Base-by-base conservation (phyloP, 768 basidiomycete genomes). In the Hericium rajendrae region DNA sequence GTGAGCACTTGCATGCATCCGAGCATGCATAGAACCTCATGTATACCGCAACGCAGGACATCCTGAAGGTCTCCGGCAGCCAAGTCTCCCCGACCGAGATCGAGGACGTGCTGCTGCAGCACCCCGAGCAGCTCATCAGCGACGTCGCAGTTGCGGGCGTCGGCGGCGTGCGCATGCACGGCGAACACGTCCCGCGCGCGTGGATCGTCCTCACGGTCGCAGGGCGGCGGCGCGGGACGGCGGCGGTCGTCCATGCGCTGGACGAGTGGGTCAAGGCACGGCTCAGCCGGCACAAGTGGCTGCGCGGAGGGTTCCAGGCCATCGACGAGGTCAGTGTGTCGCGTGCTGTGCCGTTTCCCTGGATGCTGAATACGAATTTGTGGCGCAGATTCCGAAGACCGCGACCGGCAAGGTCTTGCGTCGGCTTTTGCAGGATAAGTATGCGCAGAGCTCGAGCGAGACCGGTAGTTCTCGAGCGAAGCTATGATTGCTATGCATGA, bases 1-100 rank as follows among this genome's bases (percentile, higher is more conserved):
- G 86, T 85, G 53, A 60, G 59, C 20, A 28, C 41, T 57, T 40
- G 43, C 2, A 26, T 26, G 26, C 40, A 41, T 5, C 41, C 41
- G 41, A 43, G 18, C 18, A 6, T 4, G 15, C n/a, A 2, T 18
- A n/a, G 15, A 9, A 5, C 3, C 28, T 37, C 26, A 38, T 15
- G 49, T n/a, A 51, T 54, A 9, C 32, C 38, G 11, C 12, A 16
- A 24, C 22, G 24, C 54, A 88, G 83, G 90, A 91, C 65, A 89
- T 82, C 0, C 74, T 92, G 20, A 92, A 92, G 66, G 77, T 92
- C 2, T 88, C 87, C 0, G 90, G 89, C 4, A 74, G 73, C 51
- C 90, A 91, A 68, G 90, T 91, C 0, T 88, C 90, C 0, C 90
- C 89, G 0, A 77, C 79, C 15, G 89, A 92, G 66, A 85, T 91